Percentiles rank a stretch among this genome's conserved stretches.
Conservation (phyloP, 306 rosid species). For the Cucumis cinereus region DNA sequence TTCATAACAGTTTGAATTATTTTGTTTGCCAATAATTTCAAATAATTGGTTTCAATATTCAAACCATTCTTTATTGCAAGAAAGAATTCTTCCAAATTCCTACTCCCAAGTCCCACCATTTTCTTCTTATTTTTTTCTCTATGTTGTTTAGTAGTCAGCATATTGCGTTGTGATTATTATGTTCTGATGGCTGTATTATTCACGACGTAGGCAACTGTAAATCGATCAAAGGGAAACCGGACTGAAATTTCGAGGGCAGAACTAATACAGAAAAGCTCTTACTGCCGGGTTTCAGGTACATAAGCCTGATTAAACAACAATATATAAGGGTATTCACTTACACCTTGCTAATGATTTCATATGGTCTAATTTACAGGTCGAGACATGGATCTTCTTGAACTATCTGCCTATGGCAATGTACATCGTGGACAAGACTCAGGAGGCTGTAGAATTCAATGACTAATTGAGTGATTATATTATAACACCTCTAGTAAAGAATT, state of each 20-base stretch:
- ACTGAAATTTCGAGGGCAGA: slow-evolving; percentile 66
- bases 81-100: not conserved
- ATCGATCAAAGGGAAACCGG: slow-evolving; percentile 79
- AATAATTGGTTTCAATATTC: not conserved
- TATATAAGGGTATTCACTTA: not conserved
- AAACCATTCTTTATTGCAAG: not conserved
- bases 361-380: slow-evolving; percentile 38
- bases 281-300: slow-evolving; percentile 84
- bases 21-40: not conserved
- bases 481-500: not conserved
- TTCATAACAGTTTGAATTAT: not conserved
- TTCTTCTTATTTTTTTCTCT: not conserved
- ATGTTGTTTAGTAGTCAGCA: not conserved
- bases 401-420: slow-evolving; percentile 75
- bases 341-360: not conserved
- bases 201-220: slow-evolving; percentile 57
- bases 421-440: slow-evolving; percentile 60
- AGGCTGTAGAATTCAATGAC: slow-evolving; percentile 80
- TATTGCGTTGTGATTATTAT: not conserved
- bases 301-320: not conserved
- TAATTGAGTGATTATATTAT: slow-evolving; percentile 2
- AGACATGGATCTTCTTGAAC: slow-evolving; percentile 88
- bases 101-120: not conserved
- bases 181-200: not conserved
- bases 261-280: slow-evolving; percentile 82